These are phyloP conservation scores for Acanthamoeba castellanii DNA, from an alignment of 208 protist genomes.

Conservation along the genomic window DNA sequence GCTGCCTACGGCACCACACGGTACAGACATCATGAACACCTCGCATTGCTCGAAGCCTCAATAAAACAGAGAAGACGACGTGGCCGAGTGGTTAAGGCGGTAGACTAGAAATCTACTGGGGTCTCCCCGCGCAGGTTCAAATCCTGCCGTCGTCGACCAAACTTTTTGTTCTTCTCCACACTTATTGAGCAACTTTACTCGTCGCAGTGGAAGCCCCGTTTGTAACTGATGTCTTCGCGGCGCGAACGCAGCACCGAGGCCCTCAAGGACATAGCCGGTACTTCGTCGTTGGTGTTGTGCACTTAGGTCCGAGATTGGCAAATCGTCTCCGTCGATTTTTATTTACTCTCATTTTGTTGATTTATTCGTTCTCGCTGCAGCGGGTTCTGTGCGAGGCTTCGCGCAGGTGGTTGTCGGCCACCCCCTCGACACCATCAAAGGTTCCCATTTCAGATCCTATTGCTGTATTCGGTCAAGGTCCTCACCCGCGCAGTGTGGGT, in stretches of 20 bases:
- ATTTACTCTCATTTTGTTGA: not conserved
- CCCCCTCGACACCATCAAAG: slow-evolving; percentile 68
- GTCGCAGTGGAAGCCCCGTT: no score
- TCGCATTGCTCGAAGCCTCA: no score
- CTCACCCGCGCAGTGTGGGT: not conserved
- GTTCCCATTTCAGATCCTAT: not conserved
- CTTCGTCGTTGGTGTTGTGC: no score
- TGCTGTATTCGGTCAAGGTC: not conserved
- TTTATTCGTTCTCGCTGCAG: not conserved
- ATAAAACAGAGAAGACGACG: no score
- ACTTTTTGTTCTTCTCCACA: no score
- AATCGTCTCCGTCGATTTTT: no score
- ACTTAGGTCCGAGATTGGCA: not conserved
- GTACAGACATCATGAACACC: no score
- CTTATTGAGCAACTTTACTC: no score
- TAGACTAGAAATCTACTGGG: slow-evolving; percentile 16
- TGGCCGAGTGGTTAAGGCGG: slow-evolving; percentile 15
- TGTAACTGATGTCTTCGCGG: not conserved
- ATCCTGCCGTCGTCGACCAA: not conserved
- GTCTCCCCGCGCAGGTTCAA: slow-evolving; percentile 15
- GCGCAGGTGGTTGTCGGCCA: slow-evolving; percentile 66
- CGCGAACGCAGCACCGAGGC: not conserved
- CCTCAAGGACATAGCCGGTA: slow-evolving; percentile 51
- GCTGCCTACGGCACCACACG: no score
- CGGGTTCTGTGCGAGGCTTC: slow-evolving; percentile 55